Conservation (phyloP, 495 filamentous ascomycete genomes). For the Penicillium paxilli region DNA sequence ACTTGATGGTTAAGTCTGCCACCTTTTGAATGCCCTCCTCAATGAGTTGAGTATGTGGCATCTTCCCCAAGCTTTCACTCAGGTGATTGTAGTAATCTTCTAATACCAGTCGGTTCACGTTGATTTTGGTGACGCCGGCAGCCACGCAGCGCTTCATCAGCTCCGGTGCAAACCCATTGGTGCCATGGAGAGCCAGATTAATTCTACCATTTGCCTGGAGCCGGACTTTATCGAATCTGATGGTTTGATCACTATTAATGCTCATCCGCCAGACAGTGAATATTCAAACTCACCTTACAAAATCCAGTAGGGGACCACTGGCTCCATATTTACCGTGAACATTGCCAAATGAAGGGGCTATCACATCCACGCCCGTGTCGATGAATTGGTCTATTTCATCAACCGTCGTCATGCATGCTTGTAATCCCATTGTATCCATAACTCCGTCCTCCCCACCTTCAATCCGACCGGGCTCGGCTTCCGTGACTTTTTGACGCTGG, state of each 20-base stretch:
- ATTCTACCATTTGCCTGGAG: conserved; percentile 43
- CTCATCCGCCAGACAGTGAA: not conserved
- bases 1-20: conserved; percentile 17
- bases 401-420: conserved; percentile 66
- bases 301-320: conserved; percentile 65
- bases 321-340: conserved; percentile 74
- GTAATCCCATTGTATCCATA: conserved; percentile 64
- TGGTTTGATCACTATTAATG: not conserved
- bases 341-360: conserved; percentile 77
- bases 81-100: conserved; percentile 27
- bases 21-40: conserved; percentile 28
- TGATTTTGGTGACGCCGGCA: conserved; percentile 65
- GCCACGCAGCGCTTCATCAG: conserved; percentile 60
- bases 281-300: conserved; percentile 42
- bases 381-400: conserved; percentile 71
- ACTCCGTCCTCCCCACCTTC: conserved; percentile 79
- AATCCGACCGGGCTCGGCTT: conserved; percentile 75
- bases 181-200: conserved; percentile 66
- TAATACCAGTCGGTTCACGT: conserved; percentile 72
- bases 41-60: conserved; percentile 27
- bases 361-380: conserved; percentile 68
- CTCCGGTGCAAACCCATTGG: conserved; percentile 61
- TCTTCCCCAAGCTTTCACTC: conserved; percentile 12
- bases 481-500: conserved; percentile 63
- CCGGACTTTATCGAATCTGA: conserved; percentile 15